Base-by-base conservation (phyloP, 2,329 filamentous ascomycete genomes). In the Arthrobotrys conoides region DNA sequence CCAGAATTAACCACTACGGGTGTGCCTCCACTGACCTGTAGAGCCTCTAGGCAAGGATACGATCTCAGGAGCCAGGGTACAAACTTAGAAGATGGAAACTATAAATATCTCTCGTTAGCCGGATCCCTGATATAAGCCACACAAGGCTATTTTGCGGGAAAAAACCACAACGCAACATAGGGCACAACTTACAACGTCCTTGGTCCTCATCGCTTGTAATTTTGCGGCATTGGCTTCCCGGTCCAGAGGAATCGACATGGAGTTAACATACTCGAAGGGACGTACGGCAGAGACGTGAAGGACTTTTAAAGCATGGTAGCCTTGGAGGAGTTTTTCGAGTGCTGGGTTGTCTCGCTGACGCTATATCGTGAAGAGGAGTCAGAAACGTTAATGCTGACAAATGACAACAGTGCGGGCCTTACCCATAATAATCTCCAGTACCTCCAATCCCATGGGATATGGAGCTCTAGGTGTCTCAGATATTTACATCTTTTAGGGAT, bases 401-500 rank as follows among this genome's bases (percentile, higher is more conserved):
- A 55, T 46, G 57, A 27, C 12, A 57, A 46, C 5, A 65, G 46
- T 33, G 36, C 27, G 20, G 30, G 36, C 49, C 76, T 68, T 79
- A 79, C 76, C 76, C 76, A 79, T 66, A 73, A 44, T 4, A 79
- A 49, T 30, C 76, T 65, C 76, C 76, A 79, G 20, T 71, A 67
- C 38, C 41, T 75, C 71, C 76, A 79, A 66, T 79, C 76, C 76
- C 76, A 73, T 10, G 70, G 76, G 24, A 75, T 65, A 22, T 79
- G 71, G 16, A 79, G 65, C 24, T 79, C 76, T 27, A 79, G 33
- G 65, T 75, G 69, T 75, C 71, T 75, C 36, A 79, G 70, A 48
- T 75, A 18, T 53, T 73, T 79, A 22, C 76, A 79, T 70, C 71
- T 69, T 75, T 63, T 75, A 9, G 76, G 65, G 46, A 79, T 70